Evolutionary conservation across 495 filamentous ascomycete species (phyloP).

Genomic region (Aspergillus egyptiacus): DNA sequence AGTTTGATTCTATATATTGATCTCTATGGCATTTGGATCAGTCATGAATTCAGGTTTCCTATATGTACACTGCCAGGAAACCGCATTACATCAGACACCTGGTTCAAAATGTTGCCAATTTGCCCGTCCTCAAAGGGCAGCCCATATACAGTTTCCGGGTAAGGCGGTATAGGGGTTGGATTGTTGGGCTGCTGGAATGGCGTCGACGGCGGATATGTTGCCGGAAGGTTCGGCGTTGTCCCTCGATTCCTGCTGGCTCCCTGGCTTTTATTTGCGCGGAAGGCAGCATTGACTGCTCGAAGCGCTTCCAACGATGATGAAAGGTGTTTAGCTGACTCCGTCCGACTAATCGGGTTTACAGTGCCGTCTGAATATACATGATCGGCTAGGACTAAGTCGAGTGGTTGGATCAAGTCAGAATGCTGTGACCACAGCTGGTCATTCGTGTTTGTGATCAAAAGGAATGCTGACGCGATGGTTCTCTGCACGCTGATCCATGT

Average conservation of each 20-base stretch:
- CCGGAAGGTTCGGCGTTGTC: slow-evolving; percentile 9
- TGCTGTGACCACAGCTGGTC: slow-evolving; percentile 27
- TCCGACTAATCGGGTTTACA: slow-evolving; percentile 26
- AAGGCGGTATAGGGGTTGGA: slow-evolving; percentile 12
- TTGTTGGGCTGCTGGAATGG: slow-evolving; percentile 20
- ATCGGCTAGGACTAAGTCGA: slow-evolving; percentile 38
- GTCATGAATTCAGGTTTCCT: slow-evolving; percentile 13
- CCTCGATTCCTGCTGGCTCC: neutral
- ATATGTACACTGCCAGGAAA: slow-evolving; percentile 34
- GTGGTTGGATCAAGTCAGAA: slow-evolving; percentile 33
- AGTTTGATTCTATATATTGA: neutral
- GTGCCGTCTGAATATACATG: slow-evolving; percentile 37
- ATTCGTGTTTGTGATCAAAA: slow-evolving; percentile 40
- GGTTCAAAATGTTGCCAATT: slow-evolving; percentile 22
- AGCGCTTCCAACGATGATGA: slow-evolving; percentile 37
- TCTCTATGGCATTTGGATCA: neutral
- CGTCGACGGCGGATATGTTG: slow-evolving; percentile 24
- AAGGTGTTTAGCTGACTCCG: slow-evolving; percentile 37
- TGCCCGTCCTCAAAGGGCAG: slow-evolving; percentile 10
- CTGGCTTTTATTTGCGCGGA: slow-evolving; percentile 22
- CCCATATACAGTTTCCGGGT: slow-evolving; percentile 10
- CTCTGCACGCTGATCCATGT: slow-evolving; percentile 46
- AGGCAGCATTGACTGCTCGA: slow-evolving; percentile 34
- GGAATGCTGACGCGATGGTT: slow-evolving; percentile 42
- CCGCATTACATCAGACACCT: slow-evolving; percentile 40